These are phyloP conservation scores for Quercus variabilis DNA, from an alignment of 306 rosid species.

Conservation along the genomic window DNA sequence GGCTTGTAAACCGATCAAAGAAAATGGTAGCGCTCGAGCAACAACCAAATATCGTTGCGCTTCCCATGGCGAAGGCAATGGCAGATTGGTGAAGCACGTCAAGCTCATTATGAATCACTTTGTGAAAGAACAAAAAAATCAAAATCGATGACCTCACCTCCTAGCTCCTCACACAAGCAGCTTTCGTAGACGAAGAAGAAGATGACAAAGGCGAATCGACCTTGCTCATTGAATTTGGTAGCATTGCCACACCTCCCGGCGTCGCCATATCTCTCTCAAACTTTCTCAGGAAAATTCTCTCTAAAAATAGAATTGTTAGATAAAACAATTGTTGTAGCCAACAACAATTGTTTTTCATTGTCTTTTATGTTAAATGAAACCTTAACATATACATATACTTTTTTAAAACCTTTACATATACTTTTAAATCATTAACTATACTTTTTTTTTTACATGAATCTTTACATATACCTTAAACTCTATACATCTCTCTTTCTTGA, in stretches of 20 bases:
- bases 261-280: constrained; percentile 50
- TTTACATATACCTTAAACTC: too few species aligned
- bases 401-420: too few species aligned
- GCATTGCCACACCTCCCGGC: constrained; percentile 77
- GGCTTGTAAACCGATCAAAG: constrained; percentile 76
- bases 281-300: constrained; percentile 1
- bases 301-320: not conserved
- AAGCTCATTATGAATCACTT: constrained; percentile 86
- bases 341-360: too few species aligned
- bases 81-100: constrained; percentile 75
- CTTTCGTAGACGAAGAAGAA: constrained; percentile 23
- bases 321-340: too few species aligned
- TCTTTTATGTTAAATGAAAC: too few species aligned
- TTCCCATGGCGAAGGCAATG: constrained; percentile 74
- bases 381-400: too few species aligned
- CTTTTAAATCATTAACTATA: too few species aligned
- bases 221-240: constrained; percentile 55
- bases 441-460: too few species aligned
- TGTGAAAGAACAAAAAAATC: constrained; percentile 82
- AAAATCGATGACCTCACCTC: constrained; percentile 56
- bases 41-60: constrained; percentile 58
- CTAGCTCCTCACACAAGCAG: constrained; percentile 25
- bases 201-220: constrained; percentile 51
- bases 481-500: too few species aligned
- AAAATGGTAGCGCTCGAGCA: constrained; percentile 72